Evolutionary conservation across 2,329 filamentous ascomycete genomes (phyloP).

Genomic region (Metarhizium sp.): DNA sequence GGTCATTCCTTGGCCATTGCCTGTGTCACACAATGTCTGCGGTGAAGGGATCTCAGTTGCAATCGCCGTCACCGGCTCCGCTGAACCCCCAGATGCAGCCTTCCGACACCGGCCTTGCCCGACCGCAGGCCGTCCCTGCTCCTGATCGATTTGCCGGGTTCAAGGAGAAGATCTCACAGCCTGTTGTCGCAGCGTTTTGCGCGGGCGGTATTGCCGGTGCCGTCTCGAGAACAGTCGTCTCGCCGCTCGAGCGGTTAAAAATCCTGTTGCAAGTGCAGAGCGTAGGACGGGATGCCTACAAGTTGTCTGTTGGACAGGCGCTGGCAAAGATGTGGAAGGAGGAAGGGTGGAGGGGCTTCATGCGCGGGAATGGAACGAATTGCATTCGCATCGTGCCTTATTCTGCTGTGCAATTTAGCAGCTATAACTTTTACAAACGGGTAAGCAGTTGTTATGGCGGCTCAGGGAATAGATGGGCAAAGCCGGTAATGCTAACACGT

Average conservation of each 20-base stretch:
- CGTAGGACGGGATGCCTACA: conserved; percentile 83
- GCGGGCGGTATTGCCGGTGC: conserved; percentile 91
- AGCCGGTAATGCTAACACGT: not conserved
- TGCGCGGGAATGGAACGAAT: conserved; percentile 96
- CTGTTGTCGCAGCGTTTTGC: conserved; percentile 83
- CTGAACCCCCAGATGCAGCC: conserved; percentile 12
- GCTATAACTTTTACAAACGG: conserved; percentile 94
- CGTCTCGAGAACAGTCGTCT: conserved; percentile 95
- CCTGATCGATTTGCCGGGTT: conserved; percentile 23
- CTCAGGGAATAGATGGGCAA: not conserved
- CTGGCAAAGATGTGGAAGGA: conserved; percentile 93
- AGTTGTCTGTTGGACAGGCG: conserved; percentile 81
- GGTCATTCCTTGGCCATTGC: not conserved
- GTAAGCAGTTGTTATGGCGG: conserved; percentile 37
- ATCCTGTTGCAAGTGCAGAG: conserved; percentile 97
- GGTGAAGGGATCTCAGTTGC: conserved; percentile 14
- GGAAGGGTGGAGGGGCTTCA: conserved; percentile 94
- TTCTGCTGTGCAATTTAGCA: conserved; percentile 95
- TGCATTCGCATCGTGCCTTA: conserved; percentile 98
- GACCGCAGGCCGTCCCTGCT: conserved; percentile 15
- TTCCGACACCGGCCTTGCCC: conserved; percentile 16
- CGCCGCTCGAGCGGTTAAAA: conserved; percentile 89
- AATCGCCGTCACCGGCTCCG: conserved; percentile 5
- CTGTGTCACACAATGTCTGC: conserved; percentile 17
- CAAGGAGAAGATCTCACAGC: conserved; percentile 58